A percentile compares a stretch with the other conserved stretches of the same genome.
phyloP scores from a whole-genome alignment of 75 land plant species.

The Chamaecyparis obtusa region DNA sequence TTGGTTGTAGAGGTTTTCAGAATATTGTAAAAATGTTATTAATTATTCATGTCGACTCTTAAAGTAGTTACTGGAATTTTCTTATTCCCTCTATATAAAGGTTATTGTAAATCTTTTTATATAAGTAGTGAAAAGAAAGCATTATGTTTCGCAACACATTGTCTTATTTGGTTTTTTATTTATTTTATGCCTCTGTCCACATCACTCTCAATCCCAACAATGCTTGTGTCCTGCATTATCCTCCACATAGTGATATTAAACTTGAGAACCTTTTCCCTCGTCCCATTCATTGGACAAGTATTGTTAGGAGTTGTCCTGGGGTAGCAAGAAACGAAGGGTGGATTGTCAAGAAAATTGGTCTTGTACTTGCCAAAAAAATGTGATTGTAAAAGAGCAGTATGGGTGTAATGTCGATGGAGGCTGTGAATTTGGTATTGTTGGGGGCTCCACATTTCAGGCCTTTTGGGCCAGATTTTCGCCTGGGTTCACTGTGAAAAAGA shows the following conservation, averaged over 20 bases:
- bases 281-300: slow-evolving; percentile 22
- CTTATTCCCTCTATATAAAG: too few species aligned
- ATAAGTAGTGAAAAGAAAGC: too few species aligned
- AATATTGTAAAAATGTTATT: too few species aligned
- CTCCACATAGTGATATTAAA: slow-evolving; percentile 31
- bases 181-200: too few species aligned
- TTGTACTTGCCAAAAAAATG: slow-evolving; percentile 27
- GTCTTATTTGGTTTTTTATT: too few species aligned
- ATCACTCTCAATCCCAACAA: slow-evolving; percentile 33
- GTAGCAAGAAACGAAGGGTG: slow-evolving; percentile 28
- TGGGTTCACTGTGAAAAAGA: slow-evolving; percentile 51
- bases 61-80: too few species aligned
- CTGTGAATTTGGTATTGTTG: slow-evolving; percentile 37
- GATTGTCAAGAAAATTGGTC: slow-evolving; percentile 27
- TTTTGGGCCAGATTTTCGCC: slow-evolving; percentile 30
- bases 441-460: slow-evolving; percentile 28
- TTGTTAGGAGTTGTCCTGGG: slow-evolving; percentile 26
- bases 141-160: too few species aligned
- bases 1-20: too few species aligned
- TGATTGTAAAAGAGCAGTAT: slow-evolving; percentile 33
- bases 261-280: slow-evolving; percentile 13
- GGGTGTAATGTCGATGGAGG: slow-evolving; percentile 33
- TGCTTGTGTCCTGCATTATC: slow-evolving; percentile 37
- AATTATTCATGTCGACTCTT: too few species aligned
- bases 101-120: too few species aligned